Evolutionary conservation across 176 grass and related monocot genomes (phyloP).

Genomic region (Aegilops umbellulata): DNA sequence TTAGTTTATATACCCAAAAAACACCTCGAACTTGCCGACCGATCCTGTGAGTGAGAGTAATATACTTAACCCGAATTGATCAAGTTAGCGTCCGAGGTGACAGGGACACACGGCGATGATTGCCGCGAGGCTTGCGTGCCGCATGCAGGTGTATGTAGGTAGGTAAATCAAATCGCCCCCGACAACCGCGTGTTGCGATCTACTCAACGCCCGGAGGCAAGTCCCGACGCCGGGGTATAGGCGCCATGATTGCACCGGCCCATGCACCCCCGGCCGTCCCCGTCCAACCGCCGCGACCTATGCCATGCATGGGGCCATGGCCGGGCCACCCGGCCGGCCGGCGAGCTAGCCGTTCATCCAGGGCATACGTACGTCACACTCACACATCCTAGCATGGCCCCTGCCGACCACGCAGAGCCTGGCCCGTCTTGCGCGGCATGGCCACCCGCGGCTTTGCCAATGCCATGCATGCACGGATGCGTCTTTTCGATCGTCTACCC

Average conservation of each 20-base stretch:
- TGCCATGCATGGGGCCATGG: constrained; percentile 5
- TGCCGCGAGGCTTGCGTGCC: not conserved
- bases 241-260: constrained; percentile 9
- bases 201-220: constrained; percentile 5
- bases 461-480: not conserved
- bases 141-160: not conserved
- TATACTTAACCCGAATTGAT: not conserved
- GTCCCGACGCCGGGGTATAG: not conserved
- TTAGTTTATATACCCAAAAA: not conserved
- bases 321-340: not conserved
- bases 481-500: not conserved
- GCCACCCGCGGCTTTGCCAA: too few relatives aligned
- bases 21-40: not conserved
- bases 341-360: not conserved
- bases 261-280: not conserved
- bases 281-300: not conserved
- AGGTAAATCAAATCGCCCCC: constrained; percentile 1
- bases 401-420: not conserved
- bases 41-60: not conserved
- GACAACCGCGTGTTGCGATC: constrained; percentile 2
- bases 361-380: not conserved
- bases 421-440: not conserved
- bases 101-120: not conserved
- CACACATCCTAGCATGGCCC: not conserved
- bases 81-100: not conserved